Evolutionary conservation across 1,284 basidiomycete genomes (phyloP).

Genomic region (Sphaerobolus stellatus): DNA sequence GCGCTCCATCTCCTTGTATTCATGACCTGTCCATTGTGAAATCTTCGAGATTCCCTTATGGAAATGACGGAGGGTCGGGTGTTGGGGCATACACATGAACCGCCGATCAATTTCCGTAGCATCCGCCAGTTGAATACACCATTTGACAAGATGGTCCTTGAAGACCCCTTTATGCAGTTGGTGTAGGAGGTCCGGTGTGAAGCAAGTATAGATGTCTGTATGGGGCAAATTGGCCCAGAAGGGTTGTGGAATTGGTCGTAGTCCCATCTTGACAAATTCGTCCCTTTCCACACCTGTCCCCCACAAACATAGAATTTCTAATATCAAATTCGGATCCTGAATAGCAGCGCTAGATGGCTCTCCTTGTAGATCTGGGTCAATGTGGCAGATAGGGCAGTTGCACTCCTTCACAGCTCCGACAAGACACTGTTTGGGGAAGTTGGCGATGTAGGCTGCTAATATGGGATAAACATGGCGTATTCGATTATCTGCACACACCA

Average conservation of each 20-base stretch:
- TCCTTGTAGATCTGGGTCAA: conserved; percentile 7
- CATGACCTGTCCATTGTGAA: conserved; percentile 18
- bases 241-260: conserved; percentile 28
- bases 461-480: conserved; percentile 33
- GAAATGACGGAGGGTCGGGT: conserved; percentile 33
- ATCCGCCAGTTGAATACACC: conserved; percentile 31
- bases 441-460: conserved; percentile 41
- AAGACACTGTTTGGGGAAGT: conserved; percentile 42
- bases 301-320: conserved; percentile 1
- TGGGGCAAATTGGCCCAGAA: conserved; percentile 36
- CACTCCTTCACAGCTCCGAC: conserved; percentile 21
- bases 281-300: neutral
- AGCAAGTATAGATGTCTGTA: conserved; percentile 35
- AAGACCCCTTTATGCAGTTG: conserved; percentile 41
- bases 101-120: conserved; percentile 31
- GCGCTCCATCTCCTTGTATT: conserved; percentile 18
- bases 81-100: conserved; percentile 26
- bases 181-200: conserved; percentile 40
- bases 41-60: conserved; percentile 18
- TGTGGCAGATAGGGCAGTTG: conserved; percentile 18
- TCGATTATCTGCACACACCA: conserved; percentile 35
- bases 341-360: conserved; percentile 5
- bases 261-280: too few species aligned
- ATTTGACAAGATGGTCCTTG: conserved; percentile 40
- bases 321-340: neutral